Conservation (phyloP, 2,329 filamentous ascomycete species). For the Aspergillus uvarum region DNA sequence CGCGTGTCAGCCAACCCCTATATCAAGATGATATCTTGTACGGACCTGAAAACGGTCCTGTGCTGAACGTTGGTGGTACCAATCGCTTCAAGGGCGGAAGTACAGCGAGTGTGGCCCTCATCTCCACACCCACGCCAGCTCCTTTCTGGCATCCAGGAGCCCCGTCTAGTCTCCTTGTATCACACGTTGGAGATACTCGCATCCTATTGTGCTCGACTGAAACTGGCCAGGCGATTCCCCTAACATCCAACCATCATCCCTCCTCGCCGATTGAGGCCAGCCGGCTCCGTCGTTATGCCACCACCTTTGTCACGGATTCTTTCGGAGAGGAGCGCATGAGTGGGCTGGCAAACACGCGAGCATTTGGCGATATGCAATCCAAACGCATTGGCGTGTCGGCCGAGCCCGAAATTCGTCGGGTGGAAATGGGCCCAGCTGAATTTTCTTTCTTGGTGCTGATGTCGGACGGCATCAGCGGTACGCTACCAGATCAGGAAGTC, state of each 20-base stretch:
- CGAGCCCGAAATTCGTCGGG: constrained; percentile 80
- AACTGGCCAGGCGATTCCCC: constrained; percentile 73
- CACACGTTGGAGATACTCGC: constrained; percentile 91
- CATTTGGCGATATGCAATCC: constrained; percentile 87
- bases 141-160: constrained; percentile 95
- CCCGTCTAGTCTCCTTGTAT: constrained; percentile 77
- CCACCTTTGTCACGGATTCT: constrained; percentile 87
- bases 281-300: constrained; percentile 79
- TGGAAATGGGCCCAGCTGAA: constrained; percentile 78
- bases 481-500: constrained; percentile 87
- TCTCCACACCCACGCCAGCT: constrained; percentile 85
- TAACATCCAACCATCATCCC: constrained; percentile 91
- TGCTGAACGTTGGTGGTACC: constrained; percentile 64
- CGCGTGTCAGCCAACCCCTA: constrained; percentile 71
- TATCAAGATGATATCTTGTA: constrained; percentile 85
- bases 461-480: constrained; percentile 84
- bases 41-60: constrained; percentile 51
- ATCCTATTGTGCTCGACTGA: constrained; percentile 84
- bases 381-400: constrained; percentile 94
- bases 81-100: constrained; percentile 89
- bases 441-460: constrained; percentile 88
- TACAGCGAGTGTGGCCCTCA: constrained; percentile 83
- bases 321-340: constrained; percentile 96
- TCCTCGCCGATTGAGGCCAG: constrained; percentile 80
- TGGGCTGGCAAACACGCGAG: constrained; percentile 87